Evolutionary conservation across 768 basidiomycete genomes (phyloP).

Genomic region (Clitopilus passeckerianus): DNA sequence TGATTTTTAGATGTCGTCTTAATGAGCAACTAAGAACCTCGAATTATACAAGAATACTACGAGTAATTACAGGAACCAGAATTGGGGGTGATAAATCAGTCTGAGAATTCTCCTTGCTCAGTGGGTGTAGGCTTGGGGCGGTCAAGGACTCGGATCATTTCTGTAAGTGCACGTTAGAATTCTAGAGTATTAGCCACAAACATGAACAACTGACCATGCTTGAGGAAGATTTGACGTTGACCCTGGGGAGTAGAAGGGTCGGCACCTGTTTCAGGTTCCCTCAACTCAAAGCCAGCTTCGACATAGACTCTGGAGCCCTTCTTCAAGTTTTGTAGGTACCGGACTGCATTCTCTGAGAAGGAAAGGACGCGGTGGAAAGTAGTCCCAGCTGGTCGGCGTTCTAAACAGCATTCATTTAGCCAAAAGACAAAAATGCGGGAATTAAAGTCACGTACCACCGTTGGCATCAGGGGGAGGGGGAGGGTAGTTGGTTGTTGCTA

Average conservation of each 20-base stretch:
- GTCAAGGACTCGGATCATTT: slow-evolving; percentile 46
- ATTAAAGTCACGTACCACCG: slow-evolving; percentile 43
- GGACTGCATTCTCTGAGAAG: slow-evolving; percentile 58
- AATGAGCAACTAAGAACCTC: no score
- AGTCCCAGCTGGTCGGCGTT: slow-evolving; percentile 43
- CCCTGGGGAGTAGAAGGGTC: slow-evolving; percentile 64
- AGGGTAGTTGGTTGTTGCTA: slow-evolving; percentile 66
- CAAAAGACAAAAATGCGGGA: background rate
- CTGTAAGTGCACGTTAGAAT: slow-evolving; percentile 25
- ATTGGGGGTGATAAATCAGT: background rate
- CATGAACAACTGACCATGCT: slow-evolving; percentile 52
- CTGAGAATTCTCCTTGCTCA: background rate
- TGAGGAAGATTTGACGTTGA: slow-evolving; percentile 79
- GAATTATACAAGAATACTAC: no score
- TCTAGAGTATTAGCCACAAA: background rate
- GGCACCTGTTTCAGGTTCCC: slow-evolving; percentile 62
- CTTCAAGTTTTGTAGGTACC: slow-evolving; percentile 56
- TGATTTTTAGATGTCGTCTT: no score
- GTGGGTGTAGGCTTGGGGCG: slow-evolving; percentile 16
- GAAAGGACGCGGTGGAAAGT: slow-evolving; percentile 79
- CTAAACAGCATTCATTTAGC: slow-evolving; percentile 25
- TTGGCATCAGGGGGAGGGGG: slow-evolving; percentile 54
- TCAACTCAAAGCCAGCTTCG: slow-evolving; percentile 73
- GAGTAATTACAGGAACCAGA: background rate
- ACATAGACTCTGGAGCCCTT: slow-evolving; percentile 79